Evolutionary conservation across 1,284 basidiomycete species (phyloP).

Genomic region (Ceratobasidium sp.): DNA sequence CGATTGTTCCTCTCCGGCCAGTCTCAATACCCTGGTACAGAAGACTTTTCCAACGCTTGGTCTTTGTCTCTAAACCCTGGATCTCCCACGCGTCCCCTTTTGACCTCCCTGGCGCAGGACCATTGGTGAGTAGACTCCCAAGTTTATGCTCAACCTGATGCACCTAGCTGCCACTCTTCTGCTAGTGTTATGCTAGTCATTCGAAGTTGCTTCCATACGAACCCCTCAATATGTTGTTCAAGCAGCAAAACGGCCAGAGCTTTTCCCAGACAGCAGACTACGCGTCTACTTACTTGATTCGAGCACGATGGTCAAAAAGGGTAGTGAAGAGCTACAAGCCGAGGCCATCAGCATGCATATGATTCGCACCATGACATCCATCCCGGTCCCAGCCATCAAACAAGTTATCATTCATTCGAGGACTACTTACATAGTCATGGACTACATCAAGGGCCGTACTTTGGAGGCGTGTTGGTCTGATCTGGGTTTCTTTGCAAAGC

Average conservation of each 20-base stretch:
- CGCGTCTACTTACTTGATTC: not conserved
- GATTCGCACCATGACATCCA: constrained; percentile 1
- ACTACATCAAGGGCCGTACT: not conserved
- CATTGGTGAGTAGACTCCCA: too few species aligned
- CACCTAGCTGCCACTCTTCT: too few species aligned
- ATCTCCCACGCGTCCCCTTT: too few species aligned
- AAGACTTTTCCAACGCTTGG: too few species aligned
- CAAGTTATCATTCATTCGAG: not conserved
- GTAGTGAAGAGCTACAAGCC: not conserved
- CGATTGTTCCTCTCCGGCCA: too few species aligned
- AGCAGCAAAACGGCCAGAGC: not conserved
- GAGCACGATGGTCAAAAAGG: not conserved
- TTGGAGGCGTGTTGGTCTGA: constrained; percentile 2
- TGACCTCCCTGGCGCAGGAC: too few species aligned
- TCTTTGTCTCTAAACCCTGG: too few species aligned
- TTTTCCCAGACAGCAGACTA: not conserved
- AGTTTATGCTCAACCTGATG: too few species aligned
- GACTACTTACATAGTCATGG: not conserved
- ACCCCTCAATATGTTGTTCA: too few species aligned
- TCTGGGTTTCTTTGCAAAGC: not conserved
- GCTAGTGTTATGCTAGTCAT: too few species aligned
- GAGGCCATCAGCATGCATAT: constrained; percentile 12
- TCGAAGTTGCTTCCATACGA: too few species aligned
- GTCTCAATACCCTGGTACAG: too few species aligned
- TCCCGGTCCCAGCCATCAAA: not conserved